These are phyloP conservation scores for Peniophora sp. DNA, from an alignment of 1,284 basidiomycete genomes.

Conservation along the genomic window DNA sequence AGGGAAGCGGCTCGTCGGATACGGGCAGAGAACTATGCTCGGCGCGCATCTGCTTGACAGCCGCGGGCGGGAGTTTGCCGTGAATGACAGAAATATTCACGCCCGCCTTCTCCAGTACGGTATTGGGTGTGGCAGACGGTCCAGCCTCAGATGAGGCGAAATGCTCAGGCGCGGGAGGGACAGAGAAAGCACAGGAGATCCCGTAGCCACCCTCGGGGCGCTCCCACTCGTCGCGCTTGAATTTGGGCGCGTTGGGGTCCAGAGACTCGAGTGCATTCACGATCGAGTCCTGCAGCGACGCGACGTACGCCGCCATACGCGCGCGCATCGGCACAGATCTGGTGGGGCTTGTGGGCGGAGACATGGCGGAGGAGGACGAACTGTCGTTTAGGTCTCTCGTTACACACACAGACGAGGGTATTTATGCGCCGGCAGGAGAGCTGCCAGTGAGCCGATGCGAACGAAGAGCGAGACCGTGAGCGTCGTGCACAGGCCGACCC, in stretches of 20 bases:
- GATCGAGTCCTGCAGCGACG: slow-evolving; percentile 76
- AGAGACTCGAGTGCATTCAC: slow-evolving; percentile 74
- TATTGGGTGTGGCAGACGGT: slow-evolving; percentile 22
- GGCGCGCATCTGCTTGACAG: slow-evolving; percentile 90
- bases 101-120: slow-evolving; percentile 91
- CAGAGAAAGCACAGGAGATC: slow-evolving; percentile 81
- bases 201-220: slow-evolving; percentile 83
- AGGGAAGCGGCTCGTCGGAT: slow-evolving; percentile 65
- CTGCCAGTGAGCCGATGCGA: no score
- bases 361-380: neutral
- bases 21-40: slow-evolving; percentile 79
- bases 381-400: no score
- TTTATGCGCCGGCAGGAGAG: no score
- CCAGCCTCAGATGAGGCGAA: slow-evolving; percentile 15
- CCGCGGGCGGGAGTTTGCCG: slow-evolving; percentile 80
- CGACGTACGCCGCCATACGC: slow-evolving; percentile 77
- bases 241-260: slow-evolving; percentile 65
- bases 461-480: no score
- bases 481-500: no score
- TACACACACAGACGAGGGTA: no score
- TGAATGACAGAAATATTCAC: slow-evolving; percentile 95
- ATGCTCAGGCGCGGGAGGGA: slow-evolving; percentile 29
- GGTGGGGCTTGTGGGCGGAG: neutral
- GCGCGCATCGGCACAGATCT: slow-evolving; percentile 56
- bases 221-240: slow-evolving; percentile 86